Conservation (phyloP, 2,329 filamentous ascomycete genomes). For the Trichoderma atrobrunneum region DNA sequence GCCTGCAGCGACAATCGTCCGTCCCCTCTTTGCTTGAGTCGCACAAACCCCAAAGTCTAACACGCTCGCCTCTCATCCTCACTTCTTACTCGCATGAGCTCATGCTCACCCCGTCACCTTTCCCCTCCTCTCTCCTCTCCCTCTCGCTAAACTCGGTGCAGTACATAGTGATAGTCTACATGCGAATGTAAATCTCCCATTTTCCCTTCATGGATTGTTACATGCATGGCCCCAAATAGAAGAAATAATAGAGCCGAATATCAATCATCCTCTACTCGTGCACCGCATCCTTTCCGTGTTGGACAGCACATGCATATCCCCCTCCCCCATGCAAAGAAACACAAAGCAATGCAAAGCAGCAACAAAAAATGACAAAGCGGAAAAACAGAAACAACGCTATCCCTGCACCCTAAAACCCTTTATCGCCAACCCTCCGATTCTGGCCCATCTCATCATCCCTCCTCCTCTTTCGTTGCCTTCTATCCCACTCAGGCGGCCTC, state of each 20-base stretch:
- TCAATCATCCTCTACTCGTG: too few species aligned
- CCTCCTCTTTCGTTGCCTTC: not conserved
- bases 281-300: not conserved
- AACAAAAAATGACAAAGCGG: not conserved
- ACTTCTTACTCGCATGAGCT: constrained; percentile 17
- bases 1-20: not conserved
- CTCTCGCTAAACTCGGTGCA: not conserved
- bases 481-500: not conserved
- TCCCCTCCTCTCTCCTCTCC: not conserved
- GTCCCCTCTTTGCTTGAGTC: not conserved
- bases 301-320: not conserved
- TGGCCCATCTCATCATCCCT: not conserved
- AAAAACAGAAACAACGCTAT: not conserved
- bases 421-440: not conserved
- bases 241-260: not conserved
- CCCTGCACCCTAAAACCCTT: not conserved
- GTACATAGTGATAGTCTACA: not conserved
- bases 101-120: not conserved
- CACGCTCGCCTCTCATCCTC: not conserved
- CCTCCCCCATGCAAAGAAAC: not conserved
- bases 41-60: constrained; percentile 1
- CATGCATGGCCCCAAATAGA: not conserved
- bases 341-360: not conserved
- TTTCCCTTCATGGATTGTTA: not conserved
- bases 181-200: not conserved